phyloP scores from a whole-genome alignment of 2,329 filamentous ascomycete genomes.

The Calonectria naviculata region DNA sequence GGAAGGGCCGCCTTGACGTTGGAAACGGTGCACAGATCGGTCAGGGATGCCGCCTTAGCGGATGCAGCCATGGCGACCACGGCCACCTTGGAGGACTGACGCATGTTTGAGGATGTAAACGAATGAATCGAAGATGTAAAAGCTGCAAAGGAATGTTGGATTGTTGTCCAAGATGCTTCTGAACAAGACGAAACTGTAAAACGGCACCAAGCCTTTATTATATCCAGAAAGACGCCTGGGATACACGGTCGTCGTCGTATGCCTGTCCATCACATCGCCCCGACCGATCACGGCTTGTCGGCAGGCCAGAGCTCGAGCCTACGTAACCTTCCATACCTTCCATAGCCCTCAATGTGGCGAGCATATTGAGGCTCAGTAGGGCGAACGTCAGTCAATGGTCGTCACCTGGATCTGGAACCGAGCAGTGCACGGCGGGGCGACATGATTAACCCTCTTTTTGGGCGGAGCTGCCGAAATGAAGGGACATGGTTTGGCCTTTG shows the following conservation, averaged over 20 bases:
- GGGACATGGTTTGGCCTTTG: background rate
- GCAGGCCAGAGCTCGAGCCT: background rate
- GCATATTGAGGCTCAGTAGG: slow-evolving; percentile 3
- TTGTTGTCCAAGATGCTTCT: background rate
- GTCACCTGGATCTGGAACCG: background rate
- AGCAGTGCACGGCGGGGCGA: background rate
- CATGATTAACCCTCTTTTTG: background rate
- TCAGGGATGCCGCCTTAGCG: slow-evolving; percentile 29
- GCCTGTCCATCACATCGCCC: background rate
- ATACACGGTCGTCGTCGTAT: background rate
- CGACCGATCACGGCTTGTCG: background rate
- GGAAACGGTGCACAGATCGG: slow-evolving; percentile 32
- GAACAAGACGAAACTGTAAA: background rate
- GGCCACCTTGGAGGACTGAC: slow-evolving; percentile 9
- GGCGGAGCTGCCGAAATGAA: slow-evolving; percentile 17
- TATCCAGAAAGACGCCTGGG: background rate
- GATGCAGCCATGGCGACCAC: slow-evolving; percentile 20
- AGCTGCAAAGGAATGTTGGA: background rate
- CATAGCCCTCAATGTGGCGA: background rate
- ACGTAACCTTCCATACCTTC: slow-evolving; percentile 9
- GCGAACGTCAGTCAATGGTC: background rate
- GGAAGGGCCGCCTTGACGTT: slow-evolving; percentile 36
- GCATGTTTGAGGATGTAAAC: slow-evolving; percentile 11
- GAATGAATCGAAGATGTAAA: background rate
- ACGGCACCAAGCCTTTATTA: background rate